Percentiles rank a stretch among this genome's conserved stretches.
Conservation (phyloP, 306 rosid species). For the Clitoria ternatea region DNA sequence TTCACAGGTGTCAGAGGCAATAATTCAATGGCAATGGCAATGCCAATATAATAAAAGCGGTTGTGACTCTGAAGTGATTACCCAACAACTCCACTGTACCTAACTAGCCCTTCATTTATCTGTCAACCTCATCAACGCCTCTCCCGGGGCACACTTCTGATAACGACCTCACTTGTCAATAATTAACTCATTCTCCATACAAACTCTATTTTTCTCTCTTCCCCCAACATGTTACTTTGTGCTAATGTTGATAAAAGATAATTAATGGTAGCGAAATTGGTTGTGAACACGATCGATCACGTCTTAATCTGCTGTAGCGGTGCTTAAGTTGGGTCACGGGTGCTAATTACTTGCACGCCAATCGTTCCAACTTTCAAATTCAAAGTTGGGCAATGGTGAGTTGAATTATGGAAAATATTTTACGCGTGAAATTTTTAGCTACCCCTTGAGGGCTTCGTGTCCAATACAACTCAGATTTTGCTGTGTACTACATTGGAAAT, state of each 20-base stretch:
- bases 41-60: slow-evolving; percentile 9
- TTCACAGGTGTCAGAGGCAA: not conserved
- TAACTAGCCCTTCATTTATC: not conserved
- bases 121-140: not conserved
- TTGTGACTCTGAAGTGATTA: slow-evolving; percentile 27
- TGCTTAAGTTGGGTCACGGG: slow-evolving; percentile 25
- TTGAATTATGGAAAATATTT: not conserved
- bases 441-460: not conserved
- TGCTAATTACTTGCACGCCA: slow-evolving; percentile 26
- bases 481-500: not conserved
- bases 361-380: slow-evolving; percentile 13
- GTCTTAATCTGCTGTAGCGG: slow-evolving; percentile 12
- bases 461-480: not conserved
- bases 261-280: not conserved
- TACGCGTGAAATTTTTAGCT: slow-evolving; percentile 19
- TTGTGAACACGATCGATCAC: not conserved
- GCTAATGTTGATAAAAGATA: too few species aligned
- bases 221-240: too few species aligned
- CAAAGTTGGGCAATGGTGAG: not conserved
- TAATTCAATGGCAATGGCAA: not conserved
- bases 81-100: slow-evolving; percentile 38
- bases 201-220: too few species aligned
- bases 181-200: too few species aligned
- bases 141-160: slow-evolving; percentile 19
- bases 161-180: slow-evolving; percentile 20